Base-by-base conservation (phyloP, 345 rosid genomes). In the Dimocarpus longan region DNA sequence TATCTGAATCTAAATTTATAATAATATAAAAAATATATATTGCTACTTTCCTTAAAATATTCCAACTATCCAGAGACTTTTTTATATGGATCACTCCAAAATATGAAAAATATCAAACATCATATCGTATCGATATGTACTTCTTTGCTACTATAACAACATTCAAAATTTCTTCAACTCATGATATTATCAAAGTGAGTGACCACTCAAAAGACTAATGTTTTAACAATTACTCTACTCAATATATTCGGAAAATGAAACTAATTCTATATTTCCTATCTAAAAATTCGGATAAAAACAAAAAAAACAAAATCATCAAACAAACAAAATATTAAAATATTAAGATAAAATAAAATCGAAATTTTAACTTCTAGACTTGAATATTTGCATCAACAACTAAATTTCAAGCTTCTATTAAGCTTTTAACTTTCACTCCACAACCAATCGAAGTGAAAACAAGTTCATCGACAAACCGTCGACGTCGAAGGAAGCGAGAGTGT, bases 401-500 rank as follows among this genome's bases (percentile, higher is more conserved):
- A 16, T 54, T 54, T 54, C 37, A 54, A 54, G n/a, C n/a, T 54
- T 54, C 59, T 54, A 32, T 32, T 2, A 46, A 46, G 52, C 52
- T n/a, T 52, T 60, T 8, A 60, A 22, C 24, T 60, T 59, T 60
- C 28, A 60, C 28, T 19, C 65, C 1, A 60, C 65, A n/a, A 60
- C 21, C 65, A 54, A 54, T 54, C 59, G 59, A 54, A 54, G 59
- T 15, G 18, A 54, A 54, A 52, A 16, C 8, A 10, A 74, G 70
- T 63, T 11, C 10, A 48, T 65, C 16, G 2, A n/a, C 63, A 77
- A 82, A 85, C 87, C 90, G 66, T 81, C 66, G 28, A 87, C 87
- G 75, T 82, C 89, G 79, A 92, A 95, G 68, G 87, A 89, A 24
- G 97, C 97, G 72, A 96, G 95, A 43, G 86, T 76, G 40, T 92